Conservation (phyloP, 1,284 basidiomycete genomes). For the Rhodotorula mucilaginosa region DNA sequence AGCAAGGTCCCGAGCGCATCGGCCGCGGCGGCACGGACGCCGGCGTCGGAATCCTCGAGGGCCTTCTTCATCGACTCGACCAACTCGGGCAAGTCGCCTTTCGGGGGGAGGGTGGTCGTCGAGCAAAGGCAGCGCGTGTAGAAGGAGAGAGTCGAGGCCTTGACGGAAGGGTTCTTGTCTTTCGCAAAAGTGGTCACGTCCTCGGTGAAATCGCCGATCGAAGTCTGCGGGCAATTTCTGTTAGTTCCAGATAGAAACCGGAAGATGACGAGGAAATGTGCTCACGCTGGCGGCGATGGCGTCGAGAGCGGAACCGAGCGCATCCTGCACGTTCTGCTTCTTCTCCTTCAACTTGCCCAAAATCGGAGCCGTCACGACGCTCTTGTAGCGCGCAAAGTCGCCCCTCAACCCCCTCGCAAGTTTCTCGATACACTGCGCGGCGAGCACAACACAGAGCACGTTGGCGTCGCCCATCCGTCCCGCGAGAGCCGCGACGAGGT, state of each 20-base stretch:
- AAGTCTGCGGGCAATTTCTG: background rate
- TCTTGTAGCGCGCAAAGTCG: conserved; percentile 71
- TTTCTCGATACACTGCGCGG: conserved; percentile 79
- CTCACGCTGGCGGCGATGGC: conserved; percentile 80
- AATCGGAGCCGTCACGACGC: conserved; percentile 72
- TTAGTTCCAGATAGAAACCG: background rate
- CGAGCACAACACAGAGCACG: conserved; percentile 89
- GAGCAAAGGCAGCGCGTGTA: conserved; percentile 71
- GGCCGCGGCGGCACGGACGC: conserved; percentile 86
- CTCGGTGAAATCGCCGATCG: conserved; percentile 76
- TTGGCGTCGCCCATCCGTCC: conserved; percentile 87
- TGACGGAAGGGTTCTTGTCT: conserved; percentile 96
- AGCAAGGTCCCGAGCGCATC: conserved; percentile 84
- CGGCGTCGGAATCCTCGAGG: conserved; percentile 84
- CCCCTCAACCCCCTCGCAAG: conserved; percentile 74
- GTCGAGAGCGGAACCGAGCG: conserved; percentile 82
- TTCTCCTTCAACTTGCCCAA: conserved; percentile 92
- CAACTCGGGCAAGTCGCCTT: conserved; percentile 74
- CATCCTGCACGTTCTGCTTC: conserved; percentile 85
- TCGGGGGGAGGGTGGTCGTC: conserved; percentile 55
- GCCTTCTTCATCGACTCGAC: conserved; percentile 74
- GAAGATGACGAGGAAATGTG: conserved; percentile 3
- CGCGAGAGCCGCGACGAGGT: conserved; percentile 72
- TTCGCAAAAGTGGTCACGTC: conserved; percentile 75
- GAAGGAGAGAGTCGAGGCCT: conserved; percentile 89